Evolutionary conservation across 495 filamentous ascomycete genomes (phyloP).

Genomic region (Hypoxylon trugodes): DNA sequence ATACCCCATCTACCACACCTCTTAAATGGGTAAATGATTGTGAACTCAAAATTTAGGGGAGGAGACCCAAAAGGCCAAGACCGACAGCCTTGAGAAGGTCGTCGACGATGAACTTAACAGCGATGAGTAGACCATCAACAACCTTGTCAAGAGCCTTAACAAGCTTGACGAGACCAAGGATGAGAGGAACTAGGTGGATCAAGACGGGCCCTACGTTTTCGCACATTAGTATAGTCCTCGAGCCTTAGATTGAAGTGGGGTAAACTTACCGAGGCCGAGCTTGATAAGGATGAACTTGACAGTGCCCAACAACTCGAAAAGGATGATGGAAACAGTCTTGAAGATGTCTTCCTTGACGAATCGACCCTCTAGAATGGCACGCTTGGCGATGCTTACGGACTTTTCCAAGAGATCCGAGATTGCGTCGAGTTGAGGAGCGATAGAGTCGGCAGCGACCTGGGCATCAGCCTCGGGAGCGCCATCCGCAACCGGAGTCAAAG

Average conservation of each 20-base stretch:
- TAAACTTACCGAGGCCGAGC: slow-evolving; percentile 49
- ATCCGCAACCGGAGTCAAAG: slow-evolving; percentile 26
- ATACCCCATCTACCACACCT: no score
- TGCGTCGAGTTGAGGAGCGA: slow-evolving; percentile 46
- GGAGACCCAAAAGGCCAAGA: slow-evolving; percentile 43
- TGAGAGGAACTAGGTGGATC: slow-evolving; percentile 44
- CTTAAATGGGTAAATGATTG: background rate
- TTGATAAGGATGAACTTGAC: slow-evolving; percentile 50
- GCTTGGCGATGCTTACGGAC: slow-evolving; percentile 43
- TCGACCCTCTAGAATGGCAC: slow-evolving; percentile 37
- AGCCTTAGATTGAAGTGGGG: background rate
- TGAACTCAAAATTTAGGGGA: slow-evolving; percentile 14
- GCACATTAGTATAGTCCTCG: slow-evolving; percentile 7
- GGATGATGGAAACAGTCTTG: slow-evolving; percentile 45
- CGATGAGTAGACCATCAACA: slow-evolving; percentile 44
- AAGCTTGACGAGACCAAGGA: slow-evolving; percentile 44
- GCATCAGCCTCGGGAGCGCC: slow-evolving; percentile 43
- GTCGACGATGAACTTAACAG: slow-evolving; percentile 44
- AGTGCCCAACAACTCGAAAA: slow-evolving; percentile 46
- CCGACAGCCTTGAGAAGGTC: slow-evolving; percentile 46
- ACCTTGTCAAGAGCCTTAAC: slow-evolving; percentile 48
- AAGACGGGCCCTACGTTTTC: slow-evolving; percentile 44
- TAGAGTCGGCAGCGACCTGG: slow-evolving; percentile 35
- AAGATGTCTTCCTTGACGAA: slow-evolving; percentile 45
- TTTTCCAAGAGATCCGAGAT: slow-evolving; percentile 46